phyloP scores from a whole-genome alignment of 352 stramenopile genomes.

The Pythium sukuiense region DNA sequence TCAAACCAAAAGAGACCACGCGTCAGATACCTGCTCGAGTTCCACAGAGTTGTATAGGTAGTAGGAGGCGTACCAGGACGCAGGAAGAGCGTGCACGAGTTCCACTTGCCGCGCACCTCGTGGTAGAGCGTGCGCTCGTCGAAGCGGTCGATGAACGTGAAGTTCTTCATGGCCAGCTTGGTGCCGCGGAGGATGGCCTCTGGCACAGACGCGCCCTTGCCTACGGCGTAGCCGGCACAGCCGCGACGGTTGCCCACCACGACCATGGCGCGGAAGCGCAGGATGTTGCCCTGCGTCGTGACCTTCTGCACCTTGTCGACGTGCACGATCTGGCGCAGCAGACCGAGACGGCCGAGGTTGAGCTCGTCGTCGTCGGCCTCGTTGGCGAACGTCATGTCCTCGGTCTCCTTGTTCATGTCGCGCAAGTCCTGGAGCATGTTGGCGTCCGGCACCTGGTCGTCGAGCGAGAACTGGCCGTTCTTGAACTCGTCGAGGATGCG shows the following conservation, averaged over 20 bases:
- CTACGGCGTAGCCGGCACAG: conserved; percentile 92
- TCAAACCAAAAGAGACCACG: neutral
- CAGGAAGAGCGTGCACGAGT: conserved; percentile 93
- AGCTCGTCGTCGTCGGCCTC: conserved; percentile 62
- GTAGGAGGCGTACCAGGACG: conserved; percentile 38
- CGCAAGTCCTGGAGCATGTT: conserved; percentile 63
- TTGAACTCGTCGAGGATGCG: conserved; percentile 82
- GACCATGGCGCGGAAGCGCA: conserved; percentile 92
- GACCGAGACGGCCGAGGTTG: conserved; percentile 65
- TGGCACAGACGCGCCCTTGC: conserved; percentile 86
- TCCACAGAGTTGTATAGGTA: neutral
- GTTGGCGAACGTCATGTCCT: conserved; percentile 69
- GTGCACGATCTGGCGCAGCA: conserved; percentile 81
- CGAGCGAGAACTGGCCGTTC: conserved; percentile 63
- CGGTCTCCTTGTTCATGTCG: conserved; percentile 65
- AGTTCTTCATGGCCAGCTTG: conserved; percentile 91
- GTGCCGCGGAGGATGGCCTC: conserved; percentile 89
- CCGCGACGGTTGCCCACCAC: conserved; percentile 94
- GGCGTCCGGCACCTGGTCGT: conserved; percentile 59
- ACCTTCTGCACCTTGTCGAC: conserved; percentile 88
- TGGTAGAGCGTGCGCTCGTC: conserved; percentile 89
- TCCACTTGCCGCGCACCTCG: conserved; percentile 94
- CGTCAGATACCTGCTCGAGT: neutral
- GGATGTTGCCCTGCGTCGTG: conserved; percentile 90
- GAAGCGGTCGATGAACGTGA: conserved; percentile 95